Evolutionary conservation across 768 basidiomycete genomes (phyloP).

Genomic region (Boletales sp.): DNA sequence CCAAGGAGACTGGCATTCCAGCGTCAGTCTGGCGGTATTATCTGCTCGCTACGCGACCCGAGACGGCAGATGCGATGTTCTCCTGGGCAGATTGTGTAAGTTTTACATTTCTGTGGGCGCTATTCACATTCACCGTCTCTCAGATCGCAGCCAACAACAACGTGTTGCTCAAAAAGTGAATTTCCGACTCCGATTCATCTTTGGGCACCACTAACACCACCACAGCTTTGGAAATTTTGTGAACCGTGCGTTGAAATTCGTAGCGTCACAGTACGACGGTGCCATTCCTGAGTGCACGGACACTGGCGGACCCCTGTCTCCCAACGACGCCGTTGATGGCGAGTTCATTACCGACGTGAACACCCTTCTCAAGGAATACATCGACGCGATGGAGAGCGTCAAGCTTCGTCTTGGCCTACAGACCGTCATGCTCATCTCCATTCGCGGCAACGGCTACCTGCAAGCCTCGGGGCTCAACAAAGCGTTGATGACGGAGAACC

Average conservation of each 20-base stretch:
- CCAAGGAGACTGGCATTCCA: slow-evolving; percentile 90
- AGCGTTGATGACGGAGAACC: slow-evolving; percentile 76
- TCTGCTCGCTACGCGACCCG: slow-evolving; percentile 86
- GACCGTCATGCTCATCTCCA: slow-evolving; percentile 86
- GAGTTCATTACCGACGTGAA: slow-evolving; percentile 84
- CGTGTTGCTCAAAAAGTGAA: slow-evolving; percentile 88
- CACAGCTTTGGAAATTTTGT: slow-evolving; percentile 94
- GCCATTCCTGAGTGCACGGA: slow-evolving; percentile 79
- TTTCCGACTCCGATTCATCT: neutral
- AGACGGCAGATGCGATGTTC: slow-evolving; percentile 93
- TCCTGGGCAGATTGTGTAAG: slow-evolving; percentile 93
- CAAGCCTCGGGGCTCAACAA: slow-evolving; percentile 91
- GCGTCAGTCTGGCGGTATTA: slow-evolving; percentile 97
- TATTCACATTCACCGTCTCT: slow-evolving; percentile 1
- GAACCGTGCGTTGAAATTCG: slow-evolving; percentile 91
- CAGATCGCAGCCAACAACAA: slow-evolving; percentile 92
- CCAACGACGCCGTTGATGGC: slow-evolving; percentile 60
- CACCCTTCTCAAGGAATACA: slow-evolving; percentile 71
- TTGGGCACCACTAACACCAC: neutral
- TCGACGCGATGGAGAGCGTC: slow-evolving; percentile 85
- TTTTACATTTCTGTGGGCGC: neutral
- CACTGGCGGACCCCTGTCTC: slow-evolving; percentile 62
- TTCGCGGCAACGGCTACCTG: slow-evolving; percentile 89
- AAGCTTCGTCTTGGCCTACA: slow-evolving; percentile 87
- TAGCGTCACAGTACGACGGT: slow-evolving; percentile 77